Base-by-base conservation (phyloP, 495 filamentous ascomycete species). In the Astrothelium subdiscretum region DNA sequence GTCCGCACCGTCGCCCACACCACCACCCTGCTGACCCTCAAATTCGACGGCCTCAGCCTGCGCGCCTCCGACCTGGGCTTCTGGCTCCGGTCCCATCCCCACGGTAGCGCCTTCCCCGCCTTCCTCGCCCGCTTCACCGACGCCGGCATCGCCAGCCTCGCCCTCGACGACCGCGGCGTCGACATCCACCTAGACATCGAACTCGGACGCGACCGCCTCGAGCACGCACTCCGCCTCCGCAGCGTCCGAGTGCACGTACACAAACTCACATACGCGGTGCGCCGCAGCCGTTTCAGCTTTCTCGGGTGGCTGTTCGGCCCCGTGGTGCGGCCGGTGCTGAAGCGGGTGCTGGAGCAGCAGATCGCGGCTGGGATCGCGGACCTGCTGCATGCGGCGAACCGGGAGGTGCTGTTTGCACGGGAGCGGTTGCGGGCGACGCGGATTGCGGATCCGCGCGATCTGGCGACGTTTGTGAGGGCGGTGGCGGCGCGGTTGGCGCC, bases 61-160 rank as follows among this genome's bases (percentile, higher is more conserved):
- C 85, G 86, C 57, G 91, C 91, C 13, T 81, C 89, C 32, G 91
- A 96, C 51, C 80, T 96, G 24, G 92, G 92, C 32, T 96, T 91
- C 78, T 84, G 83, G 79, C 72, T 88, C 38, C 80, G 81, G 35
- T 79, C 85, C 0, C n/a, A n/a, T n/a, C n/a, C n/a, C n/a, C 90
- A 92, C 70, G 80, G 83, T 12, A 84, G 88, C 5, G 65, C 85
- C 2, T 75, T 86, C 65, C 83, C n/a, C n/a, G n/a, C n/a, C n/a
- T n/a, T n/a, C n/a, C n/a, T n/a, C n/a, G n/a, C n/a, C n/a, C n/a
- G 80, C 35, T 75, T 95, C 24, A 82, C 80, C 32, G 90, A 95
- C 68, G 82, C 91, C 69, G 92, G 92, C 24, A 88, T 96, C 35
- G 89, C 87, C 31, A 88, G 85, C 58, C 90, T 96, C 72, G 81